Evolutionary conservation across 495 filamentous ascomycete genomes (phyloP).

Genomic region (Podospora pseudopauciseta): DNA sequence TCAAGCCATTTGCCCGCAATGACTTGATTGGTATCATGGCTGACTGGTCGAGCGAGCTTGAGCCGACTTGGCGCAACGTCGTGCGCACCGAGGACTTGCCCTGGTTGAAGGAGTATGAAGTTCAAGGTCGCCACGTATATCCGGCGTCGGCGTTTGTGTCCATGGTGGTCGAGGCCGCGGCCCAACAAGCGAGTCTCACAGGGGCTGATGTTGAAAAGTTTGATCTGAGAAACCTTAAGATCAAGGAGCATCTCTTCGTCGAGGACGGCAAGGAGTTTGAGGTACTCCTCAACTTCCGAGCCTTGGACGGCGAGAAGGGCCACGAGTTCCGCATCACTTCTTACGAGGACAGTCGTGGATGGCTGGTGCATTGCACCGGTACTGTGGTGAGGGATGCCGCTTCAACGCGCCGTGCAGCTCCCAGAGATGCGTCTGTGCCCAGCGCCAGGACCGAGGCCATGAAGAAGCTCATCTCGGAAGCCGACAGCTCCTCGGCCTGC

Average conservation of each 20-base stretch:
- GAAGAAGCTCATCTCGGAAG: conserved; percentile 1
- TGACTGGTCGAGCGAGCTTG: conserved; percentile 37
- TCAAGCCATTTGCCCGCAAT: conserved; percentile 45
- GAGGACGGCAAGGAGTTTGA: conserved; percentile 32
- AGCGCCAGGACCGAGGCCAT: conserved; percentile 11
- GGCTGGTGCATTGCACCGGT: conserved; percentile 34
- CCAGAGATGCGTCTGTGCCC: background rate
- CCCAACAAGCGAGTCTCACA: conserved; percentile 23
- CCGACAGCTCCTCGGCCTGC: conserved; percentile 19
- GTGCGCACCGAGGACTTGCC: conserved; percentile 41
- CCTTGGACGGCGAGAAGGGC: conserved; percentile 5
- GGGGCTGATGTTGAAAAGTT: conserved; percentile 27
- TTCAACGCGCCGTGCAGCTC: conserved; percentile 20
- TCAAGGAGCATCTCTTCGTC: conserved; percentile 26
- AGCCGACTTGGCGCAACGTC: conserved; percentile 52
- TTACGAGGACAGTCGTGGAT: conserved; percentile 30
- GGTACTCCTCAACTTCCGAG: conserved; percentile 26
- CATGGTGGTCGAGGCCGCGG: conserved; percentile 47
- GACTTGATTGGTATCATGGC: conserved; percentile 46
- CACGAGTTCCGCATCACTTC: conserved; percentile 42
- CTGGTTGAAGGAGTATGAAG: conserved; percentile 49
- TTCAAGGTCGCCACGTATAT: conserved; percentile 43
- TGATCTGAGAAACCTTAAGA: conserved; percentile 25
- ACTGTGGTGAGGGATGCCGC: conserved; percentile 32
- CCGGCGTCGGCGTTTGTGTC: conserved; percentile 45